Base-by-base conservation (phyloP, 1,284 basidiomycete genomes). In the Ustilago bromivora region DNA sequence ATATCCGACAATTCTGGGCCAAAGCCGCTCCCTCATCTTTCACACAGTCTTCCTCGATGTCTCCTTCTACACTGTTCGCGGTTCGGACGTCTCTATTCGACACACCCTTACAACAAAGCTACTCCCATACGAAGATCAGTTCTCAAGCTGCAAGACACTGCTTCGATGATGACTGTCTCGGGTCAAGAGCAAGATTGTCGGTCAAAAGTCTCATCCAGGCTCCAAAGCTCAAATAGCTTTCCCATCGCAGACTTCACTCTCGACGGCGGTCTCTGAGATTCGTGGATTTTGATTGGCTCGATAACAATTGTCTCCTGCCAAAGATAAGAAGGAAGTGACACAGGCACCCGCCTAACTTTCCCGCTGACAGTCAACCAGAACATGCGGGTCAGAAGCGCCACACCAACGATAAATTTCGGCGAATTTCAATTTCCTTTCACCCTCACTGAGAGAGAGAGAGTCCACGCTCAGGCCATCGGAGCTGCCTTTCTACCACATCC, bases 231-330 rank as follows among this genome's bases (percentile, higher is more conserved):
- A 59, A 28, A 59, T 59, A n/a, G 32, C 17, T 31, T 57, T 58
- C 51, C 51, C 32, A 32, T 35, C 54, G 15, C 13, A 54, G 49
- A 28, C 49, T 32, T 5, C 10, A 43, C 40, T 7, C 40, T 41
- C 6, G 4, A 17, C 11, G 13, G 2, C 49, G 31, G 49, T 51
- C 31, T 51, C 31, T 51, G 31, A 51, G 65, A 57, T 61, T 54
- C 38, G 28, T 40, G 46, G 32, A 35, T 35, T 58, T 35, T 71
- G 58, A 71, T 71, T 71, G 68, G 68, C 49, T 59, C 41, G 68
- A 71, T 71, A 71, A 65, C 40, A 51, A 11, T 2, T 31, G 1
- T 13, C 15, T 17, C 23, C 13, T 46, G 11, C 40, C 13, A 53
- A 28, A 58, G 43, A 58, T 49, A 63, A 59, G 36, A 23, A 40